Evolutionary conservation across 306 rosid genomes (phyloP), one percentile per base, ranked within the genome.

Genomic region (Calophaca sinica): DNA sequence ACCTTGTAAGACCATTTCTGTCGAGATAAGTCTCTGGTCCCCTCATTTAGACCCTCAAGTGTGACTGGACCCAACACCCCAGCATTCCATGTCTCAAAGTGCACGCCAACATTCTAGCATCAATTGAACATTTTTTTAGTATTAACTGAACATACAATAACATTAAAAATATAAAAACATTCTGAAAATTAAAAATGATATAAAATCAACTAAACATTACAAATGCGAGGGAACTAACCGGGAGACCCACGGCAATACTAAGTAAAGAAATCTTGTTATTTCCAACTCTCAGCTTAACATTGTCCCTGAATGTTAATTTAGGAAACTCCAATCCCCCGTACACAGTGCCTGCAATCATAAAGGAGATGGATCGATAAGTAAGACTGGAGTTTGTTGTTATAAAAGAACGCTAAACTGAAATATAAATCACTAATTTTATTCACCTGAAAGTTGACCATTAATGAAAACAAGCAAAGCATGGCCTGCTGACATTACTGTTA

Each of bases 1-100:
- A 94, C 99, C 99, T 94, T 94, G 86, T 92, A 92, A 46, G 97
- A 87, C 98, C 98, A 96, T 88, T 82, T 89, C 81, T 90, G 88
- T 38, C 33, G 62, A 1, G 98, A 87, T 89, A 96, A 81, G 84
- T 96, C 99, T 82, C 93, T 84, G 32, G 93, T 92, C 65, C 98
- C 99, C 39, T 89, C 84, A 50, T 92, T 92, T 63, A 96, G 84
- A 75, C 97, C 98, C 76, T 68, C 51, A 70, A 96, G 89, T 4
- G 97, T 81, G 79, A 90, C 88, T 0, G 99, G 98, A 72, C 99
- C 99, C 52, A 92, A 88, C 73, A 96, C 88, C 48, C 99, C 98
- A 4, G 86, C 86, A 88, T 96, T 96, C 99, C 99, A 92, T 73
- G 85, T 87, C 83, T 96, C 98, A 70, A 82, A 96, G 86, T 84